Evolutionary conservation across 495 filamentous ascomycete genomes (phyloP), one percentile per base, ranked within the genome.

Genomic region (Neurospora terricola): DNA sequence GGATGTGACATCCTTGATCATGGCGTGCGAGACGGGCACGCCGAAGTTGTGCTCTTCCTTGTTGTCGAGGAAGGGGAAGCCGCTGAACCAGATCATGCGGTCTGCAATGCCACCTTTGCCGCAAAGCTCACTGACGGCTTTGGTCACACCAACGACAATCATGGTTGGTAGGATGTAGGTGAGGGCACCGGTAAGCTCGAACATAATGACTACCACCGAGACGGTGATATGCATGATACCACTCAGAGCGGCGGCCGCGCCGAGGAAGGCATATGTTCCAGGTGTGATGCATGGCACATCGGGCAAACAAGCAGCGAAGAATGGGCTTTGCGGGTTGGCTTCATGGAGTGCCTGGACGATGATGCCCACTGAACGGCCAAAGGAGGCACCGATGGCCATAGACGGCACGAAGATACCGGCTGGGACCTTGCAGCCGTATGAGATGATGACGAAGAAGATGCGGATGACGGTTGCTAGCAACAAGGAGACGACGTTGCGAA

Each of bases 81-180:
- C 96, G 78, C 93, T 99, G 85, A 98, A 97, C 94, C 94, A 98
- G 74, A 99, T 99, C 93, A 97, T 97, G 74, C 96, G 91, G 81
- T 99, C 96, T 14, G 96, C 96, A 72, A 99, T 98, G 38, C 96
- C 96, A 5, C 96, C 96, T 77, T 96, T 97, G 34, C 94, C 93
- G 78, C 97, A 97, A 21, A 94, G 87, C 72, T 97, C 93, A 69
- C 93, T 89, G 74, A 99, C 92, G 11, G 94, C 93, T 85, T 99
- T 99, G 72, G 96, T 98, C 59, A 98, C 91, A 36, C 96, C 96
- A 27, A 98, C 96, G 11, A 99, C 96, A 75, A 99, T 98, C 96
- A 98, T 97, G 12, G 96, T 98, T 5, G 95, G 95, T 42, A 98
- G 85, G 72, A 98, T 98, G 80, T 98, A 98, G 3, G 93, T 97